Percentiles rank a stretch among this genome's conserved stretches.
These are phyloP conservation scores for Pythium rishiriense DNA, from an alignment of 352 stramenopile genomes.

Conservation along the genomic window DNA sequence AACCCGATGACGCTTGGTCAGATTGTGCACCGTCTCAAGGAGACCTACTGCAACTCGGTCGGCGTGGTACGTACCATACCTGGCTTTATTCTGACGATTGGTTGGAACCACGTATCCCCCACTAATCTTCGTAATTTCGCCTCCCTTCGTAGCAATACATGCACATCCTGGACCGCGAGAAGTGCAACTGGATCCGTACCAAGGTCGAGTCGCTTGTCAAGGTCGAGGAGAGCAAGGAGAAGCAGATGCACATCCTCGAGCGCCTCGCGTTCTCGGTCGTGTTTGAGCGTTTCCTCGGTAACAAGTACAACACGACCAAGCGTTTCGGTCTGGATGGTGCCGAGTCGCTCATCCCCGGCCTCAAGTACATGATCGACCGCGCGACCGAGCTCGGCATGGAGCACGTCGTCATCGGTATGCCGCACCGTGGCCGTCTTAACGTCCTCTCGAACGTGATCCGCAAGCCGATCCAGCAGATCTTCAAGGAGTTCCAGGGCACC, in stretches of 20 bases:
- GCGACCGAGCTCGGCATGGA: constrained; percentile 95
- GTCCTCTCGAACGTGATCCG: constrained; percentile 98
- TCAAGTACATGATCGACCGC: constrained; percentile 95
- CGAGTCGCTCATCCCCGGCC: constrained; percentile 94
- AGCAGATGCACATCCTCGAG: constrained; percentile 97
- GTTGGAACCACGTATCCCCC: too few relatives aligned
- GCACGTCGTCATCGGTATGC: constrained; percentile 99
- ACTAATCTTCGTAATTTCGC: too few relatives aligned
- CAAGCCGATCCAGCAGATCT: constrained; percentile 95
- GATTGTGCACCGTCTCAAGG: constrained; percentile 92
- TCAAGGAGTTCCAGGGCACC: constrained; percentile 91
- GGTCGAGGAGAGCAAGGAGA: constrained; percentile 83
- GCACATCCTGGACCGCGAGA: constrained; percentile 96
- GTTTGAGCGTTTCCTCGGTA: constrained; percentile 96
- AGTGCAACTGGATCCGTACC: constrained; percentile 98
- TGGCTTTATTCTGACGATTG: too few relatives aligned
- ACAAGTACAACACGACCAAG: constrained; percentile 99
- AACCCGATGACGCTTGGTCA: constrained; percentile 93
- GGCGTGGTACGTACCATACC: constrained; percentile 75
- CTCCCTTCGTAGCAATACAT: constrained; percentile 92
- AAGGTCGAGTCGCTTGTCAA: constrained; percentile 83
- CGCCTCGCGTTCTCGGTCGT: constrained; percentile 96
- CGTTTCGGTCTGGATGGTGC: constrained; percentile 98
- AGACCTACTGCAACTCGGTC: constrained; percentile 97
- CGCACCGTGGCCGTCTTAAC: constrained; percentile 97